Evolutionary conservation across 1,139 yeast species (phyloP).

Genomic region (Zygosaccharomyces sapae): DNA sequence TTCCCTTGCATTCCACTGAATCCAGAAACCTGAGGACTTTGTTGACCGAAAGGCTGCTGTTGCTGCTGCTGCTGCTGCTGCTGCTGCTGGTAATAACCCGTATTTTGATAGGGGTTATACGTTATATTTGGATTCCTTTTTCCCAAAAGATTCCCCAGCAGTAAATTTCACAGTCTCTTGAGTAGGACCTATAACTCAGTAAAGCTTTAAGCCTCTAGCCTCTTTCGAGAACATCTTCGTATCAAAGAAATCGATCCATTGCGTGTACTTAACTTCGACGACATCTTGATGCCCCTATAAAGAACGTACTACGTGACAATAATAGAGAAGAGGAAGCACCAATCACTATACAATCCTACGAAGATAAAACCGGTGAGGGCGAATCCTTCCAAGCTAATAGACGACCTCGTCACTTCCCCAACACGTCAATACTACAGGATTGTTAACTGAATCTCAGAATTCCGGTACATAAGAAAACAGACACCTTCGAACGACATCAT

Average conservation of each 20-base stretch:
- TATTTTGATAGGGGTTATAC: constrained; percentile 17
- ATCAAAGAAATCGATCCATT: constrained; percentile 4
- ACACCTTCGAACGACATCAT: too few species aligned
- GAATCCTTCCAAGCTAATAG: too few species aligned
- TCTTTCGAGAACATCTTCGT: background rate
- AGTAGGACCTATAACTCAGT: background rate
- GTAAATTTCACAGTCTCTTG: background rate
- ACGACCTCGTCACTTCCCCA: too few species aligned
- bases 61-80: too few species aligned
- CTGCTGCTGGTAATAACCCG: constrained; percentile 17
- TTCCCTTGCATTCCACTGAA: constrained; percentile 18
- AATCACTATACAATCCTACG: too few species aligned
- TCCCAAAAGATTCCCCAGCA: background rate
- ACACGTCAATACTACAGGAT: too few species aligned
- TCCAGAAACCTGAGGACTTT: constrained; percentile 9
- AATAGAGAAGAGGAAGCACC: too few species aligned
- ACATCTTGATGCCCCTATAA: constrained; percentile 8
- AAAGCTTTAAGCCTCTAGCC: background rate
- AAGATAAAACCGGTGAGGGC: too few species aligned
- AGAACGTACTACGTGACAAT: constrained; percentile 4
- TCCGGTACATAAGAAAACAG: too few species aligned
- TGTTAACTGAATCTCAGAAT: too few species aligned
- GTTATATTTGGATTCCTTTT: background rate
- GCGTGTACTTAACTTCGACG: constrained; percentile 1
- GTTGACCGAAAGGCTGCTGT: constrained; percentile 10